Evolutionary conservation across 176 grass and related monocot species (phyloP).

Genomic region (Musa acuminata): DNA sequence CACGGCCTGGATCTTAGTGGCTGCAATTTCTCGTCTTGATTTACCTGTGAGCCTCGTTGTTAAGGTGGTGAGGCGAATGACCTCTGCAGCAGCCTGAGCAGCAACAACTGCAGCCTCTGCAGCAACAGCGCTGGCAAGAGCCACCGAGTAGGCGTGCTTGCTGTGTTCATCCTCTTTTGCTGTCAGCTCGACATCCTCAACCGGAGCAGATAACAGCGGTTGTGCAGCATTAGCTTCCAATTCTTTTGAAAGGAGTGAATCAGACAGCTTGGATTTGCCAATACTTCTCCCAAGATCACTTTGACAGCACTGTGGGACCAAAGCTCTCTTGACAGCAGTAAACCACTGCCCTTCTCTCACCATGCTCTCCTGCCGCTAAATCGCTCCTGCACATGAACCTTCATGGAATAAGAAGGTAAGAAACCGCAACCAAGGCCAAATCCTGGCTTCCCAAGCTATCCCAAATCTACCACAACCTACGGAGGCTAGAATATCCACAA

Average conservation of each 20-base stretch:
- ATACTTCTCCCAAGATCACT: background rate
- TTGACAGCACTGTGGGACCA: background rate
- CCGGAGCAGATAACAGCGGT: background rate
- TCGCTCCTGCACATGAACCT: background rate
- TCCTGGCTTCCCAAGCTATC: no score
- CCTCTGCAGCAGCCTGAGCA: background rate
- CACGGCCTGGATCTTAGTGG: slow-evolving; percentile 68
- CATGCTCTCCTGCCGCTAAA: slow-evolving; percentile 1
- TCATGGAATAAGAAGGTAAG: background rate
- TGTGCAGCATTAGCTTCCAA: background rate
- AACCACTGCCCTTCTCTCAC: background rate
- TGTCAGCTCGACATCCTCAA: background rate
- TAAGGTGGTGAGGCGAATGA: slow-evolving; percentile 9
- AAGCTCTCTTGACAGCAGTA: background rate
- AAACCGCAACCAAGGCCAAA: no score
- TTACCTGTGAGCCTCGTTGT: slow-evolving; percentile 17
- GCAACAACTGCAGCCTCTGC: background rate
- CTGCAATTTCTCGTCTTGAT: slow-evolving; percentile 54
- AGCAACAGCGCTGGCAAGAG: background rate
- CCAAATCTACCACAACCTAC: no score
- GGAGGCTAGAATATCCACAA: background rate
- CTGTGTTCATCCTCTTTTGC: background rate
- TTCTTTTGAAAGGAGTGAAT: background rate
- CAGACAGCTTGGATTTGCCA: background rate
- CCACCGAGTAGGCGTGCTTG: background rate